phyloP scores from a whole-genome alignment of 2,329 filamentous ascomycete genomes.

The Penicillium thymicola region DNA sequence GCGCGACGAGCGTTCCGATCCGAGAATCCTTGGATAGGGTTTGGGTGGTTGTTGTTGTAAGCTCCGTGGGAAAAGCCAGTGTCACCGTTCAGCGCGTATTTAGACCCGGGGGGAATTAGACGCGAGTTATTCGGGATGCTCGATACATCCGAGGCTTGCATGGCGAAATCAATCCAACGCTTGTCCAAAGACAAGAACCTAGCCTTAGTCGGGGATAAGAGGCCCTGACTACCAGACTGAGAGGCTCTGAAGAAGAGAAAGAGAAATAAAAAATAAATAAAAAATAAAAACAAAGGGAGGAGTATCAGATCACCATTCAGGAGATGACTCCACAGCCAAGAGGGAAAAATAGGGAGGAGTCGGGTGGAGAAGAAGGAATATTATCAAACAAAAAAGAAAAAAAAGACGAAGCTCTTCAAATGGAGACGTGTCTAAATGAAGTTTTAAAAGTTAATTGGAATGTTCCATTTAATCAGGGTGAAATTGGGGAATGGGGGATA shows the following conservation, averaged over 20 bases:
- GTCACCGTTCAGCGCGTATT: constrained; percentile 62
- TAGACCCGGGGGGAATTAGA: constrained; percentile 70
- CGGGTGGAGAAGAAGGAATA: constrained; percentile 9
- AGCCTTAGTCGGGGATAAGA: constrained; percentile 3
- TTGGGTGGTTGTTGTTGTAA: constrained; percentile 73
- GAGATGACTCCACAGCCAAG: constrained; percentile 10
- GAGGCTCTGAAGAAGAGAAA: neutral
- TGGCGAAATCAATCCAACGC: constrained; percentile 56
- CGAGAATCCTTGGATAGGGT: constrained; percentile 70
- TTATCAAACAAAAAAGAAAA: constrained; percentile 12
- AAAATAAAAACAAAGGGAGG: constrained; percentile 57
- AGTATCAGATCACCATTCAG: constrained; percentile 25
- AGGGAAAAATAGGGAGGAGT: constrained; percentile 5
- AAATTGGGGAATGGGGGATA: constrained; percentile 11
- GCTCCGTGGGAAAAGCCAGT: constrained; percentile 92
- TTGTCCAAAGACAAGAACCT: constrained; percentile 18
- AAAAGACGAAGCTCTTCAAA: constrained; percentile 22
- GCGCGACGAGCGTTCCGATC: constrained; percentile 78
- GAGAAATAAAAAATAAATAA: constrained; percentile 6
- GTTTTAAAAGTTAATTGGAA: constrained; percentile 31
- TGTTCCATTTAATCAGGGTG: constrained; percentile 22
- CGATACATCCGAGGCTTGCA: constrained; percentile 77
- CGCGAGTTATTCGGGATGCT: constrained; percentile 58
- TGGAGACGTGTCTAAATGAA: constrained; percentile 32
- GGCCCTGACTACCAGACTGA: constrained; percentile 5